Evolutionary conservation across 352 stramenopile genomes (phyloP), one percentile per base, ranked within the genome.

Genomic region (Phytophthora kernoviae): DNA sequence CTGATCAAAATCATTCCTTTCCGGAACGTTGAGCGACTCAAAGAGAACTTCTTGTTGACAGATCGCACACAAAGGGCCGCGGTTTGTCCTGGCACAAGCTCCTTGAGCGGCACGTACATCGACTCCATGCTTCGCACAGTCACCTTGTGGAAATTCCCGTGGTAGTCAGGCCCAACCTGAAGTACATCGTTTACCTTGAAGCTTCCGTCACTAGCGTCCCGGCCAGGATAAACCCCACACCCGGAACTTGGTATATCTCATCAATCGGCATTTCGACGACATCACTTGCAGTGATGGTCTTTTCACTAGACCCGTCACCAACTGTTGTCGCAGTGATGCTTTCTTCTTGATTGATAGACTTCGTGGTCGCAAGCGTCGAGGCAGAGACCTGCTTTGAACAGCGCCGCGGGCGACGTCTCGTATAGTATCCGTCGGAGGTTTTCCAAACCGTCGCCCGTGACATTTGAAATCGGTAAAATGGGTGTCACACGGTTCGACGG

Each of bases 381-480:
- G 67, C 73, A 17, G 83, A 77, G 15, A 94, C 72, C 84, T 30
- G 78, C 79, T 56, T 90, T 90, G 68, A 91, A 91, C 43, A 93
- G 60, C 22, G 84, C 84, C 5, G 68, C 67, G 2, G 84, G 85
- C 43, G 79, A 93, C 48, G 79, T 83, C 36, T 75, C 79, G 58
- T 55, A 90, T 49, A 88, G 80, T 70, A 91, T 88, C 50, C 79
- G 80, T 18, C 81, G 75, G 26, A 95, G 47, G 48, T 95, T 95
- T 10, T 77, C 71, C 40, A 95, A 65, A 0, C 96, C 96, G 53
- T 99, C 88, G 18, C 98, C 98, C 10, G 96, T 99, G 9, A 99
- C 98, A 77, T 98, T 98, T 2, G 96, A 99, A 32, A 99, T 94
- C 9, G 97, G 91, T 69, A 99, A 87, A 54, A 99, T 97, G 5